These are phyloP conservation scores for Croton setiger DNA, from an alignment of 441 rosid species.

Conservation along the genomic window DNA sequence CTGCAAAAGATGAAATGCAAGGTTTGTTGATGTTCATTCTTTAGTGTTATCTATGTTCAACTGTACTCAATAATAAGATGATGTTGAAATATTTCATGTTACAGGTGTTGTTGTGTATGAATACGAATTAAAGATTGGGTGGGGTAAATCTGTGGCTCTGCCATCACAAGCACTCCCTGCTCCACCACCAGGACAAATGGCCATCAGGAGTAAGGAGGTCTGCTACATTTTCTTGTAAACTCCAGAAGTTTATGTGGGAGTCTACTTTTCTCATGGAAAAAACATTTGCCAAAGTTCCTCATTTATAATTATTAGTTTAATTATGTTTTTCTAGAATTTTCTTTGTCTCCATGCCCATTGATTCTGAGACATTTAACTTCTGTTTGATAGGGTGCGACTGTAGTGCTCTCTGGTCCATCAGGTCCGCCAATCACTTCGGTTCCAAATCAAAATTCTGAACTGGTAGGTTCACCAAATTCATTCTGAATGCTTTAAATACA, in stretches of 20 bases:
- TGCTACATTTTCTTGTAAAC: slow-evolving; percentile 30
- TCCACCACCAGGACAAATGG: slow-evolving; percentile 99
- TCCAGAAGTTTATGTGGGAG: slow-evolving; percentile 11
- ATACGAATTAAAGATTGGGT: slow-evolving; percentile 94
- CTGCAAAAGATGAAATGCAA: slow-evolving; percentile 99
- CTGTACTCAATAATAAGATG: slow-evolving; percentile 11
- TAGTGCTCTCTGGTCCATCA: slow-evolving; percentile 93
- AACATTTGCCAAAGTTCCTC: neutral
- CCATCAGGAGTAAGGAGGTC: slow-evolving; percentile 99
- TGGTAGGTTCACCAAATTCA: slow-evolving; percentile 49
- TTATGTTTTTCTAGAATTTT: slow-evolving; percentile 7
- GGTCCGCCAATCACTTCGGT: slow-evolving; percentile 88
- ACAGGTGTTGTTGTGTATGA: slow-evolving; percentile 94
- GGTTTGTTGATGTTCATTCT: slow-evolving; percentile 41
- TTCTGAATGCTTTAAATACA: neutral
- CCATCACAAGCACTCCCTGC: slow-evolving; percentile 99
- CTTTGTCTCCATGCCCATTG: slow-evolving; percentile 14
- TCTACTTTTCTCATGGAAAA: slow-evolving; percentile 11
- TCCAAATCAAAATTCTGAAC: slow-evolving; percentile 82
- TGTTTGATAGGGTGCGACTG: slow-evolving; percentile 77
- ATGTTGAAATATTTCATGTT: slow-evolving; percentile 20
- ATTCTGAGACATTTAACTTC: slow-evolving; percentile 27
- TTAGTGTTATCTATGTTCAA: neutral
- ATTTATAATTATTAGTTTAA: slow-evolving; percentile 5
- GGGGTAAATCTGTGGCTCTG: slow-evolving; percentile 99